These are phyloP conservation scores for Trichosporon asahii DNA, from an alignment of 1,284 basidiomycete species.

Conservation along the genomic window DNA sequence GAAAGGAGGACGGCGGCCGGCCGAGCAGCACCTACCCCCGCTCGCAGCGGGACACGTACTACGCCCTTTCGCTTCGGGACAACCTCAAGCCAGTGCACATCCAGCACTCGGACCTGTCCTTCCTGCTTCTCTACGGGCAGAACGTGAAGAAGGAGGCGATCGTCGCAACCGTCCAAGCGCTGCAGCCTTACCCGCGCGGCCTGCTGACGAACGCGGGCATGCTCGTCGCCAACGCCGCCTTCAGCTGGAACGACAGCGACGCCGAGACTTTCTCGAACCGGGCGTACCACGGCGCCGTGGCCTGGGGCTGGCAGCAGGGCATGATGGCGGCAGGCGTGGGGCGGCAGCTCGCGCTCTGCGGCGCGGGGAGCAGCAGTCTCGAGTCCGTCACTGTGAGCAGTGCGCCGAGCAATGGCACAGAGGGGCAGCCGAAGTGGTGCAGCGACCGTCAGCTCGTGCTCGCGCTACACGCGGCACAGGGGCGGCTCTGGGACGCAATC, in stretches of 20 bases:
- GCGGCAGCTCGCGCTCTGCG: constrained; percentile 51
- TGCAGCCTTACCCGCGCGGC: constrained; percentile 54
- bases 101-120: constrained; percentile 53
- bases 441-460: constrained; percentile 42
- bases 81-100: constrained; percentile 47
- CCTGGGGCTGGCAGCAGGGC: constrained; percentile 55
- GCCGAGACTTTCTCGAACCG: constrained; percentile 46
- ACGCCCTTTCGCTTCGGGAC: constrained; percentile 47
- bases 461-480: constrained; percentile 47
- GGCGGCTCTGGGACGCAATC: constrained; percentile 52
- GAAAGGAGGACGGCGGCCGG: constrained; percentile 17
- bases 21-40: neutral
- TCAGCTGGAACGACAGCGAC: constrained; percentile 51
- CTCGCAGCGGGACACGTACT: constrained; percentile 31
- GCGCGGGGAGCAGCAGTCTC: constrained; percentile 17
- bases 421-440: constrained; percentile 49
- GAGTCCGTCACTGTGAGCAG: neutral
- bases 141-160: constrained; percentile 45
- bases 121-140: constrained; percentile 51
- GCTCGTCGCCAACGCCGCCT: constrained; percentile 55
- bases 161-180: constrained; percentile 49
- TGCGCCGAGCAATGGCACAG: neutral
- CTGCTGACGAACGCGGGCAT: constrained; percentile 37
- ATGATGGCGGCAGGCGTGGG: constrained; percentile 54
- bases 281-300: constrained; percentile 55